Base-by-base conservation (phyloP, 1,139 yeast genomes). In the Magnusiomyces magnusii region DNA sequence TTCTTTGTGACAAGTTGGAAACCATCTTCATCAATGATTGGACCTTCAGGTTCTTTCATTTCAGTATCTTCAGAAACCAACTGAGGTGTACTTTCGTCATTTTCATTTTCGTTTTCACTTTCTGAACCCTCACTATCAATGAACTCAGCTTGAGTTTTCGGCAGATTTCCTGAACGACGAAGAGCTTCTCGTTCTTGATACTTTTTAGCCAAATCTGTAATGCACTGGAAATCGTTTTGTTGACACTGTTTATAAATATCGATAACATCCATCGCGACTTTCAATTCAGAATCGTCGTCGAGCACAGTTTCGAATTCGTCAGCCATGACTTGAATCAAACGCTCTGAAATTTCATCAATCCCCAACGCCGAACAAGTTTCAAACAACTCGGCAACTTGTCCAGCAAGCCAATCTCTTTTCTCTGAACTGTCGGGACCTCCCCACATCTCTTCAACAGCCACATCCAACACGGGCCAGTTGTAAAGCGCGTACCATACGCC, bases 401-500 rank as follows among this genome's bases (percentile, higher is more conserved):
- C 96, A 2, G 91, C 84, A 62, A 92, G 80, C 99, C 99, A 95
- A 70, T 93, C 99, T 68, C 99, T 80, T 73, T 93, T 93, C 54
- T 89, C 98, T 0, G 80, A 82, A 15, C 96, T 86, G 53, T 88
- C 88, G 19, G 96, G 83, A 1, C 99, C 99, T 61, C 99, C 99
- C 99, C 99, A 93, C 47, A 80, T 78, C 70, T 88, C 89, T n/a
- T 84, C 95, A n/a, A 95, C 99, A 0, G 99, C 99, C 0, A 89
- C 86, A 57, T 82, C 80, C 59, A 93, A 77, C 53, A 88, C 93
- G 62, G 90, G 95, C 99, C 99, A 93, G 63, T 81, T 80, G 72
- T 91, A 83, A 19, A 93, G 74, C 47, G 88, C 85, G 95, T 92
- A 87, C 55, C 97, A 86, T 0, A 89, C 93, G 10, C 97, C 98